phyloP scores from a whole-genome alignment of 805 yeast species.

The Wickerhamiella sorbophila region DNA sequence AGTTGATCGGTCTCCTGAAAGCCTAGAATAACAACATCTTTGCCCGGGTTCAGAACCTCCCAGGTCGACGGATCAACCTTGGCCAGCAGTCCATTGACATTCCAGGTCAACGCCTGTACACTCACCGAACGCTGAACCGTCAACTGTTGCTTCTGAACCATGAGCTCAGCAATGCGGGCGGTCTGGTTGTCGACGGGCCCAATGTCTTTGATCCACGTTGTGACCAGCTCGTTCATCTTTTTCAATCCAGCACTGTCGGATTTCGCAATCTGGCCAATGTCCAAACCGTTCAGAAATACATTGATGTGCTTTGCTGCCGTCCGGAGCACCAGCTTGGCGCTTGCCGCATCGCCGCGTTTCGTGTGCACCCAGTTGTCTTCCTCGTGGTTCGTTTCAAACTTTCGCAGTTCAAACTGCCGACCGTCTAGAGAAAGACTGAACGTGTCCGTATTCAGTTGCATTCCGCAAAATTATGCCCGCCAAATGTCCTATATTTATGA shows the following conservation, averaged over 20 bases:
- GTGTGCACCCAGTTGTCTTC: conserved; percentile 15
- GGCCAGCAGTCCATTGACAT: conserved; percentile 26
- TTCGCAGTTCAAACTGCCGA: conserved; percentile 3
- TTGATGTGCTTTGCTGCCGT: conserved; percentile 8
- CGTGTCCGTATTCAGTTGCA: conserved; percentile 2
- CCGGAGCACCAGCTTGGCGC: conserved; percentile 6
- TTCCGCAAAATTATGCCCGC: no score
- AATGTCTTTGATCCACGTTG: conserved; percentile 12
- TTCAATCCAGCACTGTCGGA: conserved; percentile 4
- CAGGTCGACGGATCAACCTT: conserved; percentile 7
- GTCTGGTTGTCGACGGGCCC: conserved; percentile 18
- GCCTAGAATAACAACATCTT: conserved; percentile 70
- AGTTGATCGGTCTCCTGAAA: conserved; percentile 58
- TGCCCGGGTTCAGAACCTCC: conserved; percentile 18
- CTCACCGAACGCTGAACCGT: conserved; percentile 8
- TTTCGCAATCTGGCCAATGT: conserved; percentile 12
- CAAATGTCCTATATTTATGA: no score
- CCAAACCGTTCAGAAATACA: conserved; percentile 12
- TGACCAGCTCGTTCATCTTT: conserved; percentile 10
- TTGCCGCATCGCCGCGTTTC: conserved; percentile 18
- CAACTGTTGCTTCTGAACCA: conserved; percentile 5
- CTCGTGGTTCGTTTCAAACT: not conserved
- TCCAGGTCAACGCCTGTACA: conserved; percentile 28
- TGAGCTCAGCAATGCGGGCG: conserved; percentile 12
- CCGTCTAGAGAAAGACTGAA: conserved; percentile 4